These are phyloP conservation scores for Dendrobium officinale DNA, from an alignment of 106 monocot species.

Conservation along the genomic window DNA sequence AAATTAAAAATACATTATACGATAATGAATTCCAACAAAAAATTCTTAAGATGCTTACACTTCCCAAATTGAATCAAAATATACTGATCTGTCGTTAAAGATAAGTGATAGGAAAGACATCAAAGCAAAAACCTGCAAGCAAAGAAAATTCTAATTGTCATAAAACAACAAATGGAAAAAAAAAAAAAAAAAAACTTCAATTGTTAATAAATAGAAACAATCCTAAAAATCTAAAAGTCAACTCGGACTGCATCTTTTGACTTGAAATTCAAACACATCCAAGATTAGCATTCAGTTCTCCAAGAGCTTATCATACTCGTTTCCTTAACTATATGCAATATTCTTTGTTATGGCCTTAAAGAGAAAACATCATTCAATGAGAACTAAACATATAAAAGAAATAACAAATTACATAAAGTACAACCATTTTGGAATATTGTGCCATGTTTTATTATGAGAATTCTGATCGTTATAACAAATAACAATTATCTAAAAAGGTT, in stretches of 20 bases:
- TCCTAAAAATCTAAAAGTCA: neutral
- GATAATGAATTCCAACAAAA: neutral
- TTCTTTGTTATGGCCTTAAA: neutral
- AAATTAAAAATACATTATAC: neutral
- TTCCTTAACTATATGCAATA: neutral
- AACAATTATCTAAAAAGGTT: neutral
- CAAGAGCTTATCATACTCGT: neutral
- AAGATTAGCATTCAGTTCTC: neutral
- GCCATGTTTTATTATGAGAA: neutral
- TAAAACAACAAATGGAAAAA: neutral
- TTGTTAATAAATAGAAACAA: neutral
- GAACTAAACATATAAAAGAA: neutral
- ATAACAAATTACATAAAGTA: neutral
- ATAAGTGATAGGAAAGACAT: slow-evolving; percentile 92
- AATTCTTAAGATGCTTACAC: slow-evolving; percentile 46
- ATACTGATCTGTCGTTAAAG: slow-evolving; percentile 55
- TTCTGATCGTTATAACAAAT: neutral
- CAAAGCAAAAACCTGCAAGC: slow-evolving; percentile 78
- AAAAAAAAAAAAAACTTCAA: neutral
- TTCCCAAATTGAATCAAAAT: slow-evolving; percentile 91
- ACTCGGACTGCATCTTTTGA: neutral
- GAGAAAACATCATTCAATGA: neutral
- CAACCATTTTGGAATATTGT: neutral
- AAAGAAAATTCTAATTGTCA: neutral
- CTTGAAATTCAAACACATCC: neutral